A percentile compares a stretch with the other conserved stretches of the same genome.
Conservation (phyloP, 2,329 filamentous ascomycete genomes). For the Ceratocystis huliohia region DNA sequence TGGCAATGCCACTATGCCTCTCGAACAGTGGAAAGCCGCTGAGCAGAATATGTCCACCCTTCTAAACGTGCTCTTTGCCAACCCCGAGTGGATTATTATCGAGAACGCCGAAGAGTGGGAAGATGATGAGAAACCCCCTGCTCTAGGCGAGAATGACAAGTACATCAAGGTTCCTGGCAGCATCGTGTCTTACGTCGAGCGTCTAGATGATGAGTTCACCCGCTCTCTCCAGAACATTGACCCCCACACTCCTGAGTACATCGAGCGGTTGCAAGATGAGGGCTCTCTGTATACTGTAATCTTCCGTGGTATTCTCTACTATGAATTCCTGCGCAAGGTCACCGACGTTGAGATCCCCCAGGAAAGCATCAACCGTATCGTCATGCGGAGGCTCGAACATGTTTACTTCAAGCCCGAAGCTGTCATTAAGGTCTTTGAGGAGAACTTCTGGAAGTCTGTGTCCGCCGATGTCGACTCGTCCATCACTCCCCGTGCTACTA, state of each 20-base stretch:
- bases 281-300: slow-evolving; percentile 82
- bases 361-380: slow-evolving; percentile 79
- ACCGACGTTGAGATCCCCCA: slow-evolving; percentile 60
- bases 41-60: slow-evolving; percentile 73
- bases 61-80: slow-evolving; percentile 64
- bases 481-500: slow-evolving; percentile 61
- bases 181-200: slow-evolving; percentile 85
- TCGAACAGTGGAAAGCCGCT: slow-evolving; percentile 94
- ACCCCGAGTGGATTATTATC: slow-evolving; percentile 69
- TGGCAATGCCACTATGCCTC: slow-evolving; percentile 66
- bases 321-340: slow-evolving; percentile 65
- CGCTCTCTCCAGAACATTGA: slow-evolving; percentile 96
- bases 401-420: slow-evolving; percentile 98
- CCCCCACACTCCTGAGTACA: slow-evolving; percentile 96
- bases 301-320: slow-evolving; percentile 76
- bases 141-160: slow-evolving; percentile 57
- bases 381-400: slow-evolving; percentile 91
- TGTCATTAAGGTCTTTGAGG: slow-evolving; percentile 86
- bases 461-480: slow-evolving; percentile 57
- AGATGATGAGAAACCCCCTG: slow-evolving; percentile 87
- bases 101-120: slow-evolving; percentile 97
- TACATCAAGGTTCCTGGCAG: slow-evolving; percentile 88
- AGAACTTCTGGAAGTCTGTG: slow-evolving; percentile 80
- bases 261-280: slow-evolving; percentile 87
- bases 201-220: slow-evolving; percentile 92